Evolutionary conservation across 208 protist species (phyloP), one percentile per base, ranked within the genome.

Genomic region (Crithidia acanthocephali): DNA sequence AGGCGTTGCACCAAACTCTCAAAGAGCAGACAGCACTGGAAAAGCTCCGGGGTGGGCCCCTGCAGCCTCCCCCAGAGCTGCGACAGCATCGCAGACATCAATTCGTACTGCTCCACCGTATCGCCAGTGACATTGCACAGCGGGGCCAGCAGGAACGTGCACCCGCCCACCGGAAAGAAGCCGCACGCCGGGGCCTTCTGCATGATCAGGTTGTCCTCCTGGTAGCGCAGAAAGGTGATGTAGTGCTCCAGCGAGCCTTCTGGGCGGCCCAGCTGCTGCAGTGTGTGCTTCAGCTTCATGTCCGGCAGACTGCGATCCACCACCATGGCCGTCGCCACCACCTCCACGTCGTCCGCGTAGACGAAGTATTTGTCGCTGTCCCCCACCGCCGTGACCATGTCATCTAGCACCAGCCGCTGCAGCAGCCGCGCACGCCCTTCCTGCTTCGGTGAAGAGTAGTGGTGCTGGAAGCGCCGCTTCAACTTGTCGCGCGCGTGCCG

Each of bases 281-380:
- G 74, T 32, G 84, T 72, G 4, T 74, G 72, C 62, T 68, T 60
- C 60, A 92, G 58, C 62, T 80, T 81, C 59, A 71, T 57, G 22
- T 91, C 87, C 7, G 82, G 74, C 51, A 96, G 30, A 48, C 84
- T 86, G 37, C 76, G 81, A 70, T 96, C 91, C 25, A 83, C 68
- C 50, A 92, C 73, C n/a, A 96, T 60, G 27, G 88, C 81, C 47
- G 83, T 56, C 27, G 68, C 78, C 13, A 94, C 61, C 51, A 85
- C 53, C 32, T 86, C 84, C 23, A 85, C 72, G 47, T 96, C 89
- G 44, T 96, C 92, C 20, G 75, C 55, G 70, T 89, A 93, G 18
- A 93, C 84, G 66, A 96, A 96, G 79, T 94, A 96, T 47, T 78
- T 86, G 70, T 96, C 92, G 73, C 83, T 92, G 72, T 96, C 81